Base-by-base conservation (phyloP, 306 rosid genomes). In the Astragalus membranaceus region DNA sequence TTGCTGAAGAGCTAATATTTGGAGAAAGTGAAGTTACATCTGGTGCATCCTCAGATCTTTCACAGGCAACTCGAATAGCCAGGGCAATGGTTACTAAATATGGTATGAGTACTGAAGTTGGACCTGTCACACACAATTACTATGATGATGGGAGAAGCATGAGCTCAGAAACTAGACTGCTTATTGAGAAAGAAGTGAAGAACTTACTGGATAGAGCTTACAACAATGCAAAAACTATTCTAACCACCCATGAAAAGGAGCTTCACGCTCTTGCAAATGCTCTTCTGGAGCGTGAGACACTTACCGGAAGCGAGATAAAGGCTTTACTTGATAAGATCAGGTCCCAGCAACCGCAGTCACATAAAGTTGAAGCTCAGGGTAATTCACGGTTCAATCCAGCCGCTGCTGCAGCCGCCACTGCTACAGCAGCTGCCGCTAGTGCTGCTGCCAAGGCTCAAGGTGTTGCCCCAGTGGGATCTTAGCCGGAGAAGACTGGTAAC, bases 101-200 rank as follows among this genome's bases (percentile, higher is more conserved):
- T 56, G 98, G 97, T 20, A 88, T 94, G 97, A 88, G 96, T 82
- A 80, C 85, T 75, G 87, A 88, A 80, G 87, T 94, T 49, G 97
- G 98, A 57, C 79, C 86, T 23, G 95, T 78, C 16, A 66, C 86
- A 65, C 98, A 94, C 79, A 70, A 90, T 62, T 94, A 94, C 49
- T 73, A 83, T 2, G 96, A 94, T 70, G 65, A 83, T 29, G 95
- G 98, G 48, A 85, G 84, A 82, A 93, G 95, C 79, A 90, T 90
- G 98, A 90, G 97, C 86, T 79, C 97, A 0, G 97, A 90, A 80
- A 88, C 97, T 47, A 87, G 98, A 81, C 79, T 94, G 23, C 98
- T 94, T 35, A 85, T 94, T 26, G 96, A 94, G 81, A 81, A 88
- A 61, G 98, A 88, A 83, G 95, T 88, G 64, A 94, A 73, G 81